Conservation (phyloP, 2,329 filamentous ascomycete genomes). For the Claviceps sp. region DNA sequence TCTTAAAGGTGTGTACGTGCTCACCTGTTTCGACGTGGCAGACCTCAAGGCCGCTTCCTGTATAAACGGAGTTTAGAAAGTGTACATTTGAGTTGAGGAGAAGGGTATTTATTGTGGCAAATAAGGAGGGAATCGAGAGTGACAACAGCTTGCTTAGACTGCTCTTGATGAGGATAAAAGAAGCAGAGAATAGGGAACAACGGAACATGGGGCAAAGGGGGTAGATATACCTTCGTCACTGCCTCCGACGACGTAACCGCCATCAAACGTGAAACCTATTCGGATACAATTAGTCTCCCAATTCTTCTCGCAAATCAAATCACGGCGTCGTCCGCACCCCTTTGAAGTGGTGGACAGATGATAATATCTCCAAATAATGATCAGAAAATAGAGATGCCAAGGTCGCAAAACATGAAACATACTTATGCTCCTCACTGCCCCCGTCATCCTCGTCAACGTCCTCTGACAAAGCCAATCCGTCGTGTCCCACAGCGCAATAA, state of each 20-base stretch:
- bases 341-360: not conserved
- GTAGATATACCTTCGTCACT: conserved; percentile 50
- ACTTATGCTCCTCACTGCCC: conserved; percentile 57
- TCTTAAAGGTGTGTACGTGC: conserved; percentile 58
- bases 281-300: not conserved
- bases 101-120: too few species aligned
- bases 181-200: not conserved
- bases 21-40: conserved; percentile 64
- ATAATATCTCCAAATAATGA: not conserved
- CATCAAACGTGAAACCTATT: conserved; percentile 63
- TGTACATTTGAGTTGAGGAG: too few species aligned
- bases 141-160: too few species aligned
- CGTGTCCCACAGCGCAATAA: conserved; percentile 68
- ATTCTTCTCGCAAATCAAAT: too few species aligned
- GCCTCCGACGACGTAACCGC: conserved; percentile 59
- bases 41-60: conserved; percentile 51
- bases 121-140: too few species aligned
- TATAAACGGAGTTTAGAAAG: not conserved
- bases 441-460: conserved; percentile 55
- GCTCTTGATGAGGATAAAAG: not conserved
- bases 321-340: too few species aligned
- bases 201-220: not conserved
- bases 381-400: not conserved
- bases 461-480: conserved; percentile 63
- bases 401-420: conserved; percentile 14